Evolutionary conservation across 768 basidiomycete genomes (phyloP), one percentile per base, ranked within the genome.

Genomic region (Mrakia gelida): DNA sequence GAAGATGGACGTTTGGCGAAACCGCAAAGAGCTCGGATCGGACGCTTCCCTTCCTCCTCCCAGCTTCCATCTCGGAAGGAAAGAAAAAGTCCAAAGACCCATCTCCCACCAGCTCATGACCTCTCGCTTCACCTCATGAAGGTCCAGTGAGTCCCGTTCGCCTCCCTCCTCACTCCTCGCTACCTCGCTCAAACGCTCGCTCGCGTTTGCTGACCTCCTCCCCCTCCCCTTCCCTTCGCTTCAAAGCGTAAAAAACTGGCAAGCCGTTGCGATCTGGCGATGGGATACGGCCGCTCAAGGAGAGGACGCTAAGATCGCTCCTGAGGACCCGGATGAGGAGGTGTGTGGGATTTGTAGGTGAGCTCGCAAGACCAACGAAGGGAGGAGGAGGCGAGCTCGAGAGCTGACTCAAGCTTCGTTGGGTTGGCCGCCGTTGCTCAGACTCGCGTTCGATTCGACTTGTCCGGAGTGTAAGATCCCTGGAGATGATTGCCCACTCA

Each of bases 401-500:
- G 7, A 59, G 7, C 59, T 59, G 59, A 59, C 59, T 26, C 56
- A n/a, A n/a, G n/a, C 8, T 56, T 56, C 93, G 6, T 95, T 97
- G 80, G 32, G 8, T 26, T 30, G 32, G n/a, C n/a, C 65, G 23
- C 1, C 21, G 32, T 34, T 96, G 94, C 84, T 43, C 26, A 34
- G 67, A 34, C 91, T 93, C 3, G 89, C 94, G 0, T 98, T 90
- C 83, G 97, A 99, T 83, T 93, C 93, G 0, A 95, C 94, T 81
- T 98, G 96, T 86, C 94, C 97, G 16, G 89, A 91, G 5, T 99
- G 97, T 86, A 98, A 96, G 85, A 89, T 95, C 82, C 97, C 97
- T 0, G 97, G 97, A 23, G 97, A 98, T 80, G 95, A 94, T 81
- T 95, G 94, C 86, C 94, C 94, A 0, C 85, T 95, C 32, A 94